A percentile compares a stretch with the other conserved stretches of the same genome.
These are phyloP conservation scores for Hypoxylon sp. DNA, from an alignment of 2,329 filamentous ascomycete genomes.

Conservation along the genomic window DNA sequence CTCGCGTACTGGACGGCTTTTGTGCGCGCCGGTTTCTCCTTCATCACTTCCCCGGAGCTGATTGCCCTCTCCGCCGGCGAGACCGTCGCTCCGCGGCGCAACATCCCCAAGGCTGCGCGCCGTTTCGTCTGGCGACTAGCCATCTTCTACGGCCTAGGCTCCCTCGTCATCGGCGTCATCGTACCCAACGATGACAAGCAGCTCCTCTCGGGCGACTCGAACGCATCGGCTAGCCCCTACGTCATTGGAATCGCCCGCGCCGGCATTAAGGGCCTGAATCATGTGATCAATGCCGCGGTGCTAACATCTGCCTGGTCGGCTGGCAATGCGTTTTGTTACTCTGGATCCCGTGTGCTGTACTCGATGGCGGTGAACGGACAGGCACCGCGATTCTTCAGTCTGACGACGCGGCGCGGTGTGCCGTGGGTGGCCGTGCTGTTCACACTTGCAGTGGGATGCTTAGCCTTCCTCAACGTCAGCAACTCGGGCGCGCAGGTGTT, in stretches of 20 bases:
- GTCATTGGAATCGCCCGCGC: slow-evolving; percentile 76
- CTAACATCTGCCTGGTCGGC: slow-evolving; percentile 75
- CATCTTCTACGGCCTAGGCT: slow-evolving; percentile 73
- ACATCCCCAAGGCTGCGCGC: slow-evolving; percentile 74
- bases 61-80: slow-evolving; percentile 74
- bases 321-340: slow-evolving; percentile 73
- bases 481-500: slow-evolving; percentile 74
- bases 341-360: slow-evolving; percentile 76
- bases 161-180: slow-evolving; percentile 71
- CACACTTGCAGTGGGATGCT: slow-evolving; percentile 70
- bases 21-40: slow-evolving; percentile 70
- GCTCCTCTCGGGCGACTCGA: slow-evolving; percentile 69
- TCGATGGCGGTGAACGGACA: slow-evolving; percentile 75
- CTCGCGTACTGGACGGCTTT: slow-evolving; percentile 70
- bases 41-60: slow-evolving; percentile 73
- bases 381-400: slow-evolving; percentile 71
- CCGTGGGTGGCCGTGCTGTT: slow-evolving; percentile 67
- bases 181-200: slow-evolving; percentile 73
- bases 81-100: slow-evolving; percentile 72
- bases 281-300: slow-evolving; percentile 76
- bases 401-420: slow-evolving; percentile 71
- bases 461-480: slow-evolving; percentile 78
- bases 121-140: slow-evolving; percentile 73
- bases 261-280: slow-evolving; percentile 72
- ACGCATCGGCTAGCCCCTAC: slow-evolving; percentile 72